These are phyloP conservation scores for Podila horticola DNA, from an alignment of 192 early-diverging fungal genomes.

Conservation along the genomic window DNA sequence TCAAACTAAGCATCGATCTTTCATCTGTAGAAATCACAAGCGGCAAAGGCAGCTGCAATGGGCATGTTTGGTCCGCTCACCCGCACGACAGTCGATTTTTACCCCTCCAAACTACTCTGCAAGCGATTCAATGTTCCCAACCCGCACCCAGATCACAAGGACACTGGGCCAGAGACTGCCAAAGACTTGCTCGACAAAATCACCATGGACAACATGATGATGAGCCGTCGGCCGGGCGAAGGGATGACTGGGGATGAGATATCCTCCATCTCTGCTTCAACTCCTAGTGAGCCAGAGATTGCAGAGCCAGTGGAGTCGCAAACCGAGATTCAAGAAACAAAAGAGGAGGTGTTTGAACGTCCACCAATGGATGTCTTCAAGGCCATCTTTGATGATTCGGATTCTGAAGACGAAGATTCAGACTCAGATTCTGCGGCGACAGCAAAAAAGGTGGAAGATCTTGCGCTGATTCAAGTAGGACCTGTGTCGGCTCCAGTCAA, in stretches of 20 bases:
- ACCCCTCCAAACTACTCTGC: slow-evolving; percentile 75
- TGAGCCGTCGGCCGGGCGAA: slow-evolving; percentile 27
- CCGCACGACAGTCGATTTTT: slow-evolving; percentile 64
- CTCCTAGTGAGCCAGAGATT: slow-evolving; percentile 10
- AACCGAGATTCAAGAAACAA: slow-evolving; percentile 10
- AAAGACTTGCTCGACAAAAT: slow-evolving; percentile 57
- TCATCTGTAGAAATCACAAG: slow-evolving; percentile 31
- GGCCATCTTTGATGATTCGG: slow-evolving; percentile 77
- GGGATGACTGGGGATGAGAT: neutral
- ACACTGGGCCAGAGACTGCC: slow-evolving; percentile 14
- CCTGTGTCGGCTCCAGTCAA: slow-evolving; percentile 17
- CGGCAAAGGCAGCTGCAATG: slow-evolving; percentile 63
- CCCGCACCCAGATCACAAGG: slow-evolving; percentile 72
- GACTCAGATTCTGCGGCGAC: slow-evolving; percentile 55
- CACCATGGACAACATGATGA: slow-evolving; percentile 51
- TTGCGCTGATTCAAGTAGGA: neutral
- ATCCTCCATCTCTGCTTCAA: neutral
- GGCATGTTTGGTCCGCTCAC: slow-evolving; percentile 79
- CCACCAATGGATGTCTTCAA: slow-evolving; percentile 90
- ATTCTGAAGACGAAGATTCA: slow-evolving; percentile 69
- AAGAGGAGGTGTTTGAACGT: slow-evolving; percentile 54
- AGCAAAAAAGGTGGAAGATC: neutral
- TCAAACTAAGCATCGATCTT: neutral
- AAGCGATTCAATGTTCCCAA: slow-evolving; percentile 82
- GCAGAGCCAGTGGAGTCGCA: neutral